Percentiles rank a stretch among this genome's conserved stretches.
phyloP scores from a whole-genome alignment of 2,329 filamentous ascomycete genomes.

The Aaosphaeria pasadenensis region DNA sequence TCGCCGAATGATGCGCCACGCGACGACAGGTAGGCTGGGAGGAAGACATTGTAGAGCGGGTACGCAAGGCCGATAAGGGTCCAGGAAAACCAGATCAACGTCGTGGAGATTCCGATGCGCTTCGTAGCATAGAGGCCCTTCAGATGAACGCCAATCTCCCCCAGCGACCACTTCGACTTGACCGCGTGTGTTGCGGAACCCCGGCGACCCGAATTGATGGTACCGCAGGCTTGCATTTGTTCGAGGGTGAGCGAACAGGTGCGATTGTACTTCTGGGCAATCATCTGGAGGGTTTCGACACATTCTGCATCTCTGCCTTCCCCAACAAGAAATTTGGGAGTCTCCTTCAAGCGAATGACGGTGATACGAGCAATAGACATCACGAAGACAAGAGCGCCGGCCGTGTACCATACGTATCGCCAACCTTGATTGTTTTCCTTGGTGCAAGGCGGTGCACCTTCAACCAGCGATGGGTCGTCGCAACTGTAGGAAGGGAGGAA shows the following conservation, averaged over 20 bases:
- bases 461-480: slow-evolving; percentile 24
- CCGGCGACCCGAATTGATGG: slow-evolving; percentile 16
- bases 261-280: slow-evolving; percentile 53
- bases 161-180: slow-evolving; percentile 35
- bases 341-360: slow-evolving; percentile 54
- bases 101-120: slow-evolving; percentile 59
- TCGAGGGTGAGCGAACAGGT: slow-evolving; percentile 52
- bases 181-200: slow-evolving; percentile 15
- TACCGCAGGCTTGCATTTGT: slow-evolving; percentile 47
- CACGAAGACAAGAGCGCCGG: slow-evolving; percentile 53
- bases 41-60: slow-evolving; percentile 72
- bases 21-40: slow-evolving; percentile 61
- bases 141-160: slow-evolving; percentile 53
- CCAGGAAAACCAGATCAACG: slow-evolving; percentile 68
- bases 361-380: slow-evolving; percentile 54
- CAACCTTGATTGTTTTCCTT: slow-evolving; percentile 55
- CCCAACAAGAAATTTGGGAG: slow-evolving; percentile 55
- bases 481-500: slow-evolving; percentile 53
- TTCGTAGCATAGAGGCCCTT: slow-evolving; percentile 63
- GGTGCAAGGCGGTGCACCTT: slow-evolving; percentile 45
- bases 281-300: slow-evolving; percentile 47
- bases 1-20: slow-evolving; percentile 58
- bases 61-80: slow-evolving; percentile 69
- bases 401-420: slow-evolving; percentile 56
- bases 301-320: slow-evolving; percentile 53